Percentiles rank a stretch among this genome's conserved stretches.
These are phyloP conservation scores for Calocera cornea DNA, from an alignment of 768 basidiomycete genomes.

Conservation along the genomic window DNA sequence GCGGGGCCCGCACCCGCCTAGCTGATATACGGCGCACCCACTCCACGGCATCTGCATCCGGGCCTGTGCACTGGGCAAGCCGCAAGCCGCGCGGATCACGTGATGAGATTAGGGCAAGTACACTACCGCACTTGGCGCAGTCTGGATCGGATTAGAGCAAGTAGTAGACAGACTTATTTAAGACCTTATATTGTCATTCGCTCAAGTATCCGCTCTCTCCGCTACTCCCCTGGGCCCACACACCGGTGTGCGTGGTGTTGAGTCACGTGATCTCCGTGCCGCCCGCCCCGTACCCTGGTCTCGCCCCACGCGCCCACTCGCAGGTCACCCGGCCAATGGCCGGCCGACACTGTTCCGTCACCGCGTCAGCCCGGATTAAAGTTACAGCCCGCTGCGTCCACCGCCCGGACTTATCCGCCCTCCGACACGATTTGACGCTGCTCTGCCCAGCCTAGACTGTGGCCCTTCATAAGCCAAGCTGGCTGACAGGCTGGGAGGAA, in stretches of 20 bases:
- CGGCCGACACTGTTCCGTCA: neutral
- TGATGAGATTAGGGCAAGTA: neutral
- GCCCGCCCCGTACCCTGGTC: neutral
- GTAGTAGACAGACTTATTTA: too few species aligned
- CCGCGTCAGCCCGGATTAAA: constrained; percentile 3
- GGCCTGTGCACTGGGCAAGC: neutral
- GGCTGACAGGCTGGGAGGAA: constrained; percentile 1
- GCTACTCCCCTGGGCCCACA: too few species aligned
- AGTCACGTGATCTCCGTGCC: neutral
- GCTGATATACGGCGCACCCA: constrained; percentile 4
- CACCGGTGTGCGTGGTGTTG: neutral
- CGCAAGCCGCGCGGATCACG: neutral
- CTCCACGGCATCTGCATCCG: constrained; percentile 4
- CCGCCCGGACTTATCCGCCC: neutral
- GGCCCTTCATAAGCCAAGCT: neutral
- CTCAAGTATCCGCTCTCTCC: too few species aligned
- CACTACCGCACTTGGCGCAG: neutral
- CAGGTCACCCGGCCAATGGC: neutral
- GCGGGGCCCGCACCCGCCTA: constrained; percentile 5
- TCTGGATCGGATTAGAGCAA: too few species aligned
- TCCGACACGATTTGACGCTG: neutral
- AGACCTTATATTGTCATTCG: too few species aligned
- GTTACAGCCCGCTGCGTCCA: neutral
- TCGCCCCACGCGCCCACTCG: neutral
- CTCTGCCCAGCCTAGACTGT: neutral